Base-by-base conservation (phyloP, 2,329 filamentous ascomycete genomes). In the Penicillium thymicola region DNA sequence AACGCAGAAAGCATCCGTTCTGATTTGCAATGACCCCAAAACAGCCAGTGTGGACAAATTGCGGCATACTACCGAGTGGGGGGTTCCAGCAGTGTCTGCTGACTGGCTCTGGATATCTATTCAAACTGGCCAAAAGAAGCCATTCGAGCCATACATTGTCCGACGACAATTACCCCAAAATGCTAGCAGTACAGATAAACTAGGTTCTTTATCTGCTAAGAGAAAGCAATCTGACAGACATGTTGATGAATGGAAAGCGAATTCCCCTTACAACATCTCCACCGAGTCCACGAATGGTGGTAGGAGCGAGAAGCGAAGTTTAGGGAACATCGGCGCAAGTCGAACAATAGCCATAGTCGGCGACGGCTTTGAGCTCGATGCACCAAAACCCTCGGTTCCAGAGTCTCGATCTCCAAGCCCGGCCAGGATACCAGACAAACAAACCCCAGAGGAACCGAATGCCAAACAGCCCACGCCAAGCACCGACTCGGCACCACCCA, bases 41-140 rank as follows among this genome's bases (percentile, higher is more conserved):
- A 67, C 72, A 27, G 71, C 69, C 43, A 91, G 75, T 76, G 83
- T 70, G 55, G 88, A 94, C 62, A 99, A 99, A 74, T 78, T 94
- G 18, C 85, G 88, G 43, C 87, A 90, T 68, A 92, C 92, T 0
- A 72, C 85, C 9, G 82, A 87, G 65, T 90, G 89, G 80, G 82
- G 82, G 5, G 88, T 97, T 11, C 90, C 92, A 2, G 85, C 93
- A n/a, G 89, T 97, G 11, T 83, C 83, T 8, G 84, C 85, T 18
- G 84, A 88, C 23, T 99, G 94, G 94, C 79, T 99, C 3, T 94
- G 89, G 87, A 82, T 87, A 50, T 94, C 89, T 62, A 85, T 97
- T 49, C 79, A 81, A 51, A 71, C 68, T 44, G 66, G 83, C 30
- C 71, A 77, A 52, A 78, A 75, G 64, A 76, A 82, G 54, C 67